These are phyloP conservation scores for Crucihimalaya himalaica DNA, from an alignment of 345 rosid species.

Conservation along the genomic window DNA sequence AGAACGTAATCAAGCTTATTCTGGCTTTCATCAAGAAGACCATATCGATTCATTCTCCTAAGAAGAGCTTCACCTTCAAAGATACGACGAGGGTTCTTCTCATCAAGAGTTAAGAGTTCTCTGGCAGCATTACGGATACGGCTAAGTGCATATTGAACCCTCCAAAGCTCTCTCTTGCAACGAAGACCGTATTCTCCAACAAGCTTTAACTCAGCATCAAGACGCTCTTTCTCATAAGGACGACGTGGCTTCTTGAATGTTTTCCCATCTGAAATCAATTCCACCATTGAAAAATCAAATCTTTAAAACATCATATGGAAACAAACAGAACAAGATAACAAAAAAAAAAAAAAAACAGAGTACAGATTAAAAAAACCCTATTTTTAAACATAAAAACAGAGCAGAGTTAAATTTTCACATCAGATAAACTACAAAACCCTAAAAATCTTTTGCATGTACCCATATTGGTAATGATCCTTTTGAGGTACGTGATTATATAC, in stretches of 20 bases:
- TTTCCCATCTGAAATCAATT: constrained; percentile 33
- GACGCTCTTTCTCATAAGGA: constrained; percentile 58
- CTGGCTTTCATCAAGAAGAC: constrained; percentile 59
- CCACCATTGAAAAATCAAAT: neutral
- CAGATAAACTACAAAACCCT: neutral
- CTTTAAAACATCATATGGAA: neutral
- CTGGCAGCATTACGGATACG: constrained; percentile 64
- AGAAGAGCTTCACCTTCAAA: constrained; percentile 70
- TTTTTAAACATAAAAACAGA: neutral
- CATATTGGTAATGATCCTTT: no score
- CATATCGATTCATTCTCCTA: constrained; percentile 55
- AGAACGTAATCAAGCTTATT: constrained; percentile 67
- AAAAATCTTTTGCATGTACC: constrained; percentile 6
- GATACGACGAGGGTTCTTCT: constrained; percentile 60
- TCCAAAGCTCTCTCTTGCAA: constrained; percentile 64
- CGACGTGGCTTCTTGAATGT: constrained; percentile 53
- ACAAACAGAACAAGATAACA: neutral
- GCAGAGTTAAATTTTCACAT: neutral
- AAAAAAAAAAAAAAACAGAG: constrained; percentile 9
- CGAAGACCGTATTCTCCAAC: constrained; percentile 70
- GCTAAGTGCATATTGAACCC: constrained; percentile 61
- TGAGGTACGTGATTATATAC: no score
- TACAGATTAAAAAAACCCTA: neutral
- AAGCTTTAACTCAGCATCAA: constrained; percentile 61
- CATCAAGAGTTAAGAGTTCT: constrained; percentile 62